phyloP scores from a whole-genome alignment of 2,329 filamentous ascomycete genomes.

The Byssoonygena ceratinophila region DNA sequence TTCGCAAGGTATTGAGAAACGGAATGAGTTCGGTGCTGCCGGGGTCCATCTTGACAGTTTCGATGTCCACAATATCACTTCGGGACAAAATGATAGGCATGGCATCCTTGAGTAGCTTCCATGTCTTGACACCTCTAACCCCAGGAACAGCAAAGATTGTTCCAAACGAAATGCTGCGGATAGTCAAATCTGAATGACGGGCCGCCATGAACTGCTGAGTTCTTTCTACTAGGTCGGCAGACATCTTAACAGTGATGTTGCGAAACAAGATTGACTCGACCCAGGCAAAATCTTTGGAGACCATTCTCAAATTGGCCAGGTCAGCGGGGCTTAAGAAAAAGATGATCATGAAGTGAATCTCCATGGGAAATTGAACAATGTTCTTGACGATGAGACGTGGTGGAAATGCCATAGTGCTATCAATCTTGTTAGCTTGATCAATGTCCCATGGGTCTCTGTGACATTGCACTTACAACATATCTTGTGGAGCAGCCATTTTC shows the following conservation, averaged over 20 bases:
- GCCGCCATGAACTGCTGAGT: not conserved
- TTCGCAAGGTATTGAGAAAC: not conserved
- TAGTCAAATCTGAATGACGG: not conserved
- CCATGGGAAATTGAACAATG: not conserved
- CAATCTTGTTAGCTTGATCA: not conserved
- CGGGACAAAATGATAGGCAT: not conserved
- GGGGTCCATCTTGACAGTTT: not conserved
- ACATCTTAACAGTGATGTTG: not conserved
- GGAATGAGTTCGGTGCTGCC: conserved; percentile 1
- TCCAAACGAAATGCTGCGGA: not conserved
- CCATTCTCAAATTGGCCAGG: not conserved
- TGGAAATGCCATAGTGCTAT: not conserved
- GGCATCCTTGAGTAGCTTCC: not conserved
- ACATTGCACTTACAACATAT: not conserved
- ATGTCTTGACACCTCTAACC: not conserved
- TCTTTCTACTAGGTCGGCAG: not conserved
- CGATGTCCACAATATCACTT: not conserved
- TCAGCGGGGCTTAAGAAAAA: not conserved
- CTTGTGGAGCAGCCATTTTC: not conserved
- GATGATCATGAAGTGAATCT: not conserved
- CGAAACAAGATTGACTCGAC: not conserved
- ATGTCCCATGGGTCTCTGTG: too few relatives aligned
- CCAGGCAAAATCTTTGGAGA: conserved; percentile 1
- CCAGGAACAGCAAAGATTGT: not conserved
- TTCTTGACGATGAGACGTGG: not conserved